phyloP scores from a whole-genome alignment of 2,329 filamentous ascomycete genomes.

The Mycogone perniciosa region DNA sequence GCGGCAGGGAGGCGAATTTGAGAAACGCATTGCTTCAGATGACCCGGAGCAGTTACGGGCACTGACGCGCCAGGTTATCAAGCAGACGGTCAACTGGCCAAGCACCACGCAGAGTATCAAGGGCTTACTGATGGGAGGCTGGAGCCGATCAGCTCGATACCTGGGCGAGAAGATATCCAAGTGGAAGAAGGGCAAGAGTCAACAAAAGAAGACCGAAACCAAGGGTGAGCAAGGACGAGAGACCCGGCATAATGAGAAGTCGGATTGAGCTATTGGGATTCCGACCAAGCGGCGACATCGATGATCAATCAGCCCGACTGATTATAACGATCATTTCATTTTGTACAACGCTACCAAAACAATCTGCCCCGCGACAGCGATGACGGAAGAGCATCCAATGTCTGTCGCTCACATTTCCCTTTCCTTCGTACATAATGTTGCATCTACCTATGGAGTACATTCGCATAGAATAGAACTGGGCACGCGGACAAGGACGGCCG shows the following conservation, averaged over 20 bases:
- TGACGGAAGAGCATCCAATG: background rate
- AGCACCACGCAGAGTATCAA: conserved; percentile 85
- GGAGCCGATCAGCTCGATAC: conserved; percentile 65
- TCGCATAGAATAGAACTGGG: background rate
- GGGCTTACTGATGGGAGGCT: conserved; percentile 71
- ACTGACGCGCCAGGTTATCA: conserved; percentile 70
- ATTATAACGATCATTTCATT: background rate
- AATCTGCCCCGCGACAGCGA: background rate
- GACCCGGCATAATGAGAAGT: conserved; percentile 5
- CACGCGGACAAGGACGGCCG: too few relatives aligned
- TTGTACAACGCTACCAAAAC: background rate
- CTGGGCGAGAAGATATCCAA: conserved; percentile 74
- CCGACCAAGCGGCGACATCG: background rate
- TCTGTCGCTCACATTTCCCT: background rate
- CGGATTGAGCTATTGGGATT: background rate
- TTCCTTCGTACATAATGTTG: background rate
- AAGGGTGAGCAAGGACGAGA: conserved; percentile 20
- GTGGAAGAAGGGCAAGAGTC: conserved; percentile 42
- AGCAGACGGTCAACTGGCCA: conserved; percentile 86
- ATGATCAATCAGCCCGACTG: background rate
- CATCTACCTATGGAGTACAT: background rate
- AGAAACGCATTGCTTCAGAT: conserved; percentile 72
- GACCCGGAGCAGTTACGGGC: conserved; percentile 59
- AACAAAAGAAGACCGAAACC: conserved; percentile 18
- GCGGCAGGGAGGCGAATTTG: conserved; percentile 76